Evolutionary conservation across 495 filamentous ascomycete species (phyloP).

Genomic region (Neurospora tetrasperma): DNA sequence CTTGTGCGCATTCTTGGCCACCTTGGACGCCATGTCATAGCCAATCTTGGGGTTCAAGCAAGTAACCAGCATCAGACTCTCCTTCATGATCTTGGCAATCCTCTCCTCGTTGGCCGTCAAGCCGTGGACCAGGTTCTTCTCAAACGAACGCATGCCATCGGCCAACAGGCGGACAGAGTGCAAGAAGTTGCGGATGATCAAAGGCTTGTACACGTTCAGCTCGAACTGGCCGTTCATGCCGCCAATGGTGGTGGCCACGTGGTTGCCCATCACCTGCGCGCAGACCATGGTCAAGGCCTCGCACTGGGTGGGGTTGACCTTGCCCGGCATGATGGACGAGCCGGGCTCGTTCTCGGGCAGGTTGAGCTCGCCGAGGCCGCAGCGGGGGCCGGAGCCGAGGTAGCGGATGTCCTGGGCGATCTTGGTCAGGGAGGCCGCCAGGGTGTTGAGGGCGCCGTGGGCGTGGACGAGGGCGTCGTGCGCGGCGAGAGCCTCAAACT

Average conservation of each 20-base stretch:
- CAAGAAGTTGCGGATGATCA: conserved; percentile 87
- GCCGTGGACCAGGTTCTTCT: conserved; percentile 82
- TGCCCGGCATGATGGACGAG: conserved; percentile 96
- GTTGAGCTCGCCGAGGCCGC: conserved; percentile 84
- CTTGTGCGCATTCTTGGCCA: conserved; percentile 99
- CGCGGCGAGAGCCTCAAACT: conserved; percentile 96
- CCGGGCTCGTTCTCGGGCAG: conserved; percentile 98
- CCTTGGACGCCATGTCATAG: conserved; percentile 96
- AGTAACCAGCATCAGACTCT: conserved; percentile 92
- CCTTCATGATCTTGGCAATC: conserved; percentile 79
- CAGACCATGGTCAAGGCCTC: conserved; percentile 97
- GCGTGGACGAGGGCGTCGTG: conserved; percentile 96
- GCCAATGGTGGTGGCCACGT: conserved; percentile 80
- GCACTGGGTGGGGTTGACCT: conserved; percentile 98
- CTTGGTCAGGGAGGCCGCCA: conserved; percentile 89
- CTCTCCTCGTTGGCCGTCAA: conserved; percentile 87
- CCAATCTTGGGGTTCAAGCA: conserved; percentile 98
- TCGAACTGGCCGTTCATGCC: conserved; percentile 98
- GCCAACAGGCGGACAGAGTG: conserved; percentile 79
- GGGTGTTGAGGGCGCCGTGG: conserved; percentile 83
- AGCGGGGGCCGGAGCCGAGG: conserved; percentile 90
- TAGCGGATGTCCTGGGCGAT: conserved; percentile 97
- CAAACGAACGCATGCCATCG: conserved; percentile 90
- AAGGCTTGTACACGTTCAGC: conserved; percentile 97
- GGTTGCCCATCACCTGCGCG: conserved; percentile 95